Conservation (phyloP, 768 basidiomycete genomes). For the Lactarius evosmus region DNA sequence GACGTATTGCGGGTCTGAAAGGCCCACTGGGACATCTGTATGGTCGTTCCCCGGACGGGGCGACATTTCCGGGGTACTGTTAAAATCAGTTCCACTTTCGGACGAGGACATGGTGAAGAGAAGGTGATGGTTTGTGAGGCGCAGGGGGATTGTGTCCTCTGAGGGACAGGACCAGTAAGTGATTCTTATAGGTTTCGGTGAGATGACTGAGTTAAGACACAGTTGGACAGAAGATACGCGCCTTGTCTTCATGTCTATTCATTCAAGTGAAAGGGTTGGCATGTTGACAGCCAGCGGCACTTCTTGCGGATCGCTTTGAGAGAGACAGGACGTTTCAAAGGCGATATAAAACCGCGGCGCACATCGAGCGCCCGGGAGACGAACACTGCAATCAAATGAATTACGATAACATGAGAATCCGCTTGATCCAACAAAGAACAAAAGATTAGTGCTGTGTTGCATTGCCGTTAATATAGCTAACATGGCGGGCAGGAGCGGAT, state of each 20-base stretch:
- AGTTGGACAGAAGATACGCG: background rate
- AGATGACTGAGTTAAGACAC: background rate
- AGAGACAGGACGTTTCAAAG: background rate
- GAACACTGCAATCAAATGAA: background rate
- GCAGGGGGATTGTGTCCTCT: background rate
- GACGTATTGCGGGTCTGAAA: conserved; percentile 47
- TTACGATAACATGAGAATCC: background rate
- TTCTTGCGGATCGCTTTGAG: background rate
- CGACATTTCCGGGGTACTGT: background rate
- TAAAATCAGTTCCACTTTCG: background rate
- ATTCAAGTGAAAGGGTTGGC: background rate
- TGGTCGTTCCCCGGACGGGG: background rate
- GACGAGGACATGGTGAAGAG: background rate
- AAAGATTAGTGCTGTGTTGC: background rate
- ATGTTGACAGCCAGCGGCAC: background rate
- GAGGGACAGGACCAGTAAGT: background rate
- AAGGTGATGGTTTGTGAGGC: background rate
- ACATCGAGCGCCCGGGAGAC: background rate
- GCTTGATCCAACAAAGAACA: background rate
- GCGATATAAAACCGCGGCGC: background rate
- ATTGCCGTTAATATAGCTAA: too few relatives aligned
- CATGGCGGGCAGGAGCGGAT: too few relatives aligned
- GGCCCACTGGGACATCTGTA: conserved; percentile 42
- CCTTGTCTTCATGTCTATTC: background rate
- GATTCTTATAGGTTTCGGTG: background rate